Base-by-base conservation (phyloP, 805 yeast genomes). In the Candida bentonensis region DNA sequence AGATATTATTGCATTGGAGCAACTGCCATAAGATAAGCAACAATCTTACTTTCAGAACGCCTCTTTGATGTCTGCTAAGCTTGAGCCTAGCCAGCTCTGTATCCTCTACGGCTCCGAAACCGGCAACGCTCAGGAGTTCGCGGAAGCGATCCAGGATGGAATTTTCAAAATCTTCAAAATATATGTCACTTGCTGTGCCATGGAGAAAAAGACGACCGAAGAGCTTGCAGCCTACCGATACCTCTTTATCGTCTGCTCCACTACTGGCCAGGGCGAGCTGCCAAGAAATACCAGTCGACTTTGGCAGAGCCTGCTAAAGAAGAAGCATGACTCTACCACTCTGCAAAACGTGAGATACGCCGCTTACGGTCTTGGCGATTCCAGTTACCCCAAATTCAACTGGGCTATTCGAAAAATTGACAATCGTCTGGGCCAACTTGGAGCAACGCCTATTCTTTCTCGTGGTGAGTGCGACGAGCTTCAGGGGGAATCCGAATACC, bases 191-290 rank as follows among this genome's bases (percentile, higher is more conserved):
- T 30, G 36, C 36, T 13, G 17, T 13, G 7, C 11, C n/a, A 30
- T 45, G 40, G 15, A 22, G 40, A 43, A 44, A 40, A 47, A 53
- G 3, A n/a, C 49, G 15, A 26, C 47, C 20, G 47, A 20, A 4
- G 51, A 50, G 23, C 44, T 84, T 42, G 63, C 74, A 3, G 67
- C 75, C 2, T 69, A 76, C 15, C 54, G 63, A 4, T 61, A 62
- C 23, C 65, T 76, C 43, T 66, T 79, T 21, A 68, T 80, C 0
- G 58, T 89, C 2, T 82, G 94, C 57, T 79, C 96, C 1, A 89
- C 98, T 0, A 82, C 95, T 1, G 97, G 98, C 4, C 96, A 89
- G 61, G 98, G 98, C 22, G 95, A 82, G 49, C 61, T 89, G 26
- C 97, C 98, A 0, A 62, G 82, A 36, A 85, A 85, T 56, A 79